Conservation (phyloP, 108 stramenopile species). For the Asterionellopsis glacialis region DNA sequence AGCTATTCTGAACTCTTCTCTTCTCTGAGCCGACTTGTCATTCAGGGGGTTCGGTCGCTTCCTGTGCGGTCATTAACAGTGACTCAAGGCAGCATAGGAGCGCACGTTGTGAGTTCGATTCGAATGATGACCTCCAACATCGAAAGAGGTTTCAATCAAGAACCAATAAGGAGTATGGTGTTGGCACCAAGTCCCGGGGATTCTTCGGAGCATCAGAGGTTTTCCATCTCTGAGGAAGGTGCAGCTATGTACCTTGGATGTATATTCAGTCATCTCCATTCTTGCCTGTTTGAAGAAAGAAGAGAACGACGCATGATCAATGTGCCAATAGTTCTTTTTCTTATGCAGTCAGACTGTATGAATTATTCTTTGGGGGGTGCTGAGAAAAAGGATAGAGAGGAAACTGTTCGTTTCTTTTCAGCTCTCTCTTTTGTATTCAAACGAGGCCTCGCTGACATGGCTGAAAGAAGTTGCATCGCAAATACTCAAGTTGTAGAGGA, state of each 20-base stretch:
- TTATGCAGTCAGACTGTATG: slow-evolving; percentile 16
- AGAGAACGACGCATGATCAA: slow-evolving; percentile 62
- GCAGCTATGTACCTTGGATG: slow-evolving; percentile 68
- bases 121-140: slow-evolving; percentile 44
- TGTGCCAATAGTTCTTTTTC: slow-evolving; percentile 46
- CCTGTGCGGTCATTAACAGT: slow-evolving; percentile 28
- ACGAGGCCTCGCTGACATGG: slow-evolving; percentile 35
- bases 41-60: slow-evolving; percentile 46
- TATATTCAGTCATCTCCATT: slow-evolving; percentile 47
- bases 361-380: no score
- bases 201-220: not conserved
- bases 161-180: slow-evolving; percentile 9
- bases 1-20: slow-evolving; percentile 54
- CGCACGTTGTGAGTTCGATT: slow-evolving; percentile 37
- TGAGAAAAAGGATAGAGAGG: no score
- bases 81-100: slow-evolving; percentile 32
- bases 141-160: slow-evolving; percentile 26
- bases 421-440: slow-evolving; percentile 57
- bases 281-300: slow-evolving; percentile 72
- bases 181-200: not conserved
- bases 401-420: slow-evolving; percentile 28
- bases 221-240: not conserved
- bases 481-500: no score
- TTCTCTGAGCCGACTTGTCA: slow-evolving; percentile 41
- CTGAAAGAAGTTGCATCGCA: not conserved